Evolutionary conservation across 1,284 basidiomycete species (phyloP), one percentile per base, ranked within the genome.

Genomic region (Coniferiporia weirii): DNA sequence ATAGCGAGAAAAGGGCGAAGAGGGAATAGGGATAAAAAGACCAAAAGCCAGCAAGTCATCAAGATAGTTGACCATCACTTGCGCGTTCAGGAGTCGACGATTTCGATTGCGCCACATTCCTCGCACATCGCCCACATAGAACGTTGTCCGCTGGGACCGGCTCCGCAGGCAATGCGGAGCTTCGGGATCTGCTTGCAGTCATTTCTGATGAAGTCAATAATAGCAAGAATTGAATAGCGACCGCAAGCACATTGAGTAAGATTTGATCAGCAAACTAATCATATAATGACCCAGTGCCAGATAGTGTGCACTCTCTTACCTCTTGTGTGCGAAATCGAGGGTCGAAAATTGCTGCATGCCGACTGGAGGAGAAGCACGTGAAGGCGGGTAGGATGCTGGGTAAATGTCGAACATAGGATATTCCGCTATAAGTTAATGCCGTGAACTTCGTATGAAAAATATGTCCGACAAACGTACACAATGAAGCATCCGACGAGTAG

Each of bases 81-180:
- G 51, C 46, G 36, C 54, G 35, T 13, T 22, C 19, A 86, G 71
- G 78, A 79, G 70, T 89, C 85, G 72, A 92, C 86, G 84, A 91
- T 91, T 66, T 88, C 88, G 71, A 92, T 90, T 59, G 89, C 85
- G 71, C 89, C 89, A 69, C 89, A 92, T 76, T 90, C 80, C 77
- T 91, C 87, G 72, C 89, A 92, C 70, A 87, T 85, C 65, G 84
- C 87, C 89, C 89, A 92, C 85, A 92, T 91, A 32, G 88, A 85
- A 65, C 85, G 76, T 69, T 78, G 77, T 64, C 84, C 85, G 61
- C 80, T 80, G 60, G 77, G 69, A 56, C 82, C 79, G 27, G 83
- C 70, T 49, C 83, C 80, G 64, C 85, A 87, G 44, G 85, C 83
- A 57, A 87, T 75, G 63, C 83, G 81, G 63, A 87, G 78, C 70